phyloP scores from a whole-genome alignment of 202 grass and related monocot genomes.

The Miscanthus sacchariflorus region DNA sequence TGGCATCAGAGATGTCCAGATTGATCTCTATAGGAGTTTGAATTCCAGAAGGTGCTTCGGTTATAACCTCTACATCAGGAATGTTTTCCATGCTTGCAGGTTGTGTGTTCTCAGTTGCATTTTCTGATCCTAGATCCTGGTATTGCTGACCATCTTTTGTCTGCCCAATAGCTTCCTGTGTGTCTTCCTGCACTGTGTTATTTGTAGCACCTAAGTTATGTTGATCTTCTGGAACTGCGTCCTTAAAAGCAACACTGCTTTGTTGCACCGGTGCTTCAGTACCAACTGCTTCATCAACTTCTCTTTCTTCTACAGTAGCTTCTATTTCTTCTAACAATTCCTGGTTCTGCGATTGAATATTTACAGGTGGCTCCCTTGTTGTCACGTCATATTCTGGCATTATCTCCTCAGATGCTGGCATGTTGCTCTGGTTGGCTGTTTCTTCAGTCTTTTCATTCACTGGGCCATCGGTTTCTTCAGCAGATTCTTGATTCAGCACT shows the following conservation, averaged over 20 bases:
- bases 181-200: not conserved
- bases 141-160: constrained; percentile 15
- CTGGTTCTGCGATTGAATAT: constrained; percentile 35
- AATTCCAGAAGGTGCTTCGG: constrained; percentile 26
- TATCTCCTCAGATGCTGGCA: constrained; percentile 30
- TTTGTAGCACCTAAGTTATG: not conserved
- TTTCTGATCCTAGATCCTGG: constrained; percentile 43
- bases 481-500: constrained; percentile 41
- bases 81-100: constrained; percentile 9
- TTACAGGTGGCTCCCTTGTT: constrained; percentile 15
- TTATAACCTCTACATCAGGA: constrained; percentile 36
- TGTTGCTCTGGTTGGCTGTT: constrained; percentile 28
- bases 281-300: constrained; percentile 29
- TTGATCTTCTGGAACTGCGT: constrained; percentile 30
- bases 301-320: constrained; percentile 40
- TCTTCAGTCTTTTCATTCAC: constrained; percentile 31
- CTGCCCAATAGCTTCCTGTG: constrained; percentile 14
- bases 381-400: constrained; percentile 22
- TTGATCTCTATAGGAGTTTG: constrained; percentile 30
- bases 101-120: constrained; percentile 39
- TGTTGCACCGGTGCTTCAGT: constrained; percentile 30
- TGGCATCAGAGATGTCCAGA: constrained; percentile 6
- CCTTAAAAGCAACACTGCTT: constrained; percentile 38
- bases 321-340: constrained; percentile 44
- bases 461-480: constrained; percentile 29